Conservation (phyloP, 306 rosid genomes). For the Mimosa pudica region DNA sequence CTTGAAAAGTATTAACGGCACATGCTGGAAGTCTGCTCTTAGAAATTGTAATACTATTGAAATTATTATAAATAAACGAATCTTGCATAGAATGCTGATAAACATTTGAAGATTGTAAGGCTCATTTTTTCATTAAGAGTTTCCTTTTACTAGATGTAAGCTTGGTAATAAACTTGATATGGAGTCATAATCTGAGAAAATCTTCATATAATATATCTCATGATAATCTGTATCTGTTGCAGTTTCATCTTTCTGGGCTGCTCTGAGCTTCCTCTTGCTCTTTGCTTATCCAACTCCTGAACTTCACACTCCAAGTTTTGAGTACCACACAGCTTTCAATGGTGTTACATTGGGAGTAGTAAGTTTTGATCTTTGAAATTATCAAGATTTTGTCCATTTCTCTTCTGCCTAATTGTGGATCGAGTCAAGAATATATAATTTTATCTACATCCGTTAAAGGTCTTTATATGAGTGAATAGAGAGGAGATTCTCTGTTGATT, state of each 20-base stretch:
- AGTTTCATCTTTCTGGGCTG: conserved; percentile 83
- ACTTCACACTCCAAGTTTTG: conserved; percentile 91
- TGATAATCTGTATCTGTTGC: conserved; percentile 45
- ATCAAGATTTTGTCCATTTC: conserved; percentile 22
- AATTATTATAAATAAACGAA: conserved; percentile 15
- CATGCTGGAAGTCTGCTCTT: conserved; percentile 22
- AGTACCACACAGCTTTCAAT: conserved; percentile 87
- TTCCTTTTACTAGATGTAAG: conserved; percentile 5
- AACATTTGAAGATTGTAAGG: not conserved
- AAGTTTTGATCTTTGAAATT: conserved; percentile 38
- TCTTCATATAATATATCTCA: conserved; percentile 23
- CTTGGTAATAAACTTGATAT: not conserved
- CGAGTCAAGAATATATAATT: conserved; percentile 10
- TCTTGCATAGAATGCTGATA: conserved; percentile 4
- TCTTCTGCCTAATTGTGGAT: conserved; percentile 5
- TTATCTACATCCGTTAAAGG: conserved; percentile 7
- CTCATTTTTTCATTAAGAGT: conserved; percentile 13
- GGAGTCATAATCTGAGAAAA: conserved; percentile 7
- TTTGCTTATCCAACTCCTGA: conserved; percentile 99
- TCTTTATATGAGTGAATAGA: not conserved
- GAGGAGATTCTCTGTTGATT: conserved; percentile 2
- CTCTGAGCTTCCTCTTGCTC: conserved; percentile 80
- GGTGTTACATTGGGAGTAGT: conserved; percentile 97
- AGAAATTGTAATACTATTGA: conserved; percentile 14
- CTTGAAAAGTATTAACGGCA: conserved; percentile 5